phyloP scores from a whole-genome alignment of 495 filamentous ascomycete species.

The Penicillium lividum region DNA sequence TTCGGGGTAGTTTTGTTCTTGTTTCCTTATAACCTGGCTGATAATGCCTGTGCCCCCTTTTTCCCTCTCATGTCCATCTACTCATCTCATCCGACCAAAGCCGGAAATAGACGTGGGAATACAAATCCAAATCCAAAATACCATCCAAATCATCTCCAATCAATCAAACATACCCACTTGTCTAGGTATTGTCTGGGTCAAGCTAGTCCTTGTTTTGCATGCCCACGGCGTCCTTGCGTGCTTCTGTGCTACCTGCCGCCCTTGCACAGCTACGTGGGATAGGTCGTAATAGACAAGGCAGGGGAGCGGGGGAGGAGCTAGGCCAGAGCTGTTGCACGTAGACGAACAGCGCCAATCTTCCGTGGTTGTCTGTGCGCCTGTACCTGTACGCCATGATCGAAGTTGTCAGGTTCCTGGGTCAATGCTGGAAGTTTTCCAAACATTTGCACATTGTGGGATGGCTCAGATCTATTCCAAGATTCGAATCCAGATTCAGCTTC shows the following conservation, averaged over 20 bases:
- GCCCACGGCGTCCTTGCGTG: constrained; percentile 3
- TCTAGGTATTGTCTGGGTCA: background rate
- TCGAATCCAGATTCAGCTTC: background rate
- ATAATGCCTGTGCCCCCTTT: background rate
- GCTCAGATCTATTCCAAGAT: background rate
- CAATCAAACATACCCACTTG: constrained; percentile 1
- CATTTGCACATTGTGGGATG: background rate
- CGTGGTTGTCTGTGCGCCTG: constrained; percentile 5
- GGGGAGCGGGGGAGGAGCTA: background rate
- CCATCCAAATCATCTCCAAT: background rate
- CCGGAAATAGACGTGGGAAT: constrained; percentile 22
- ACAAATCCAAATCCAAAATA: constrained; percentile 7
- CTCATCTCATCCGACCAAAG: constrained; percentile 11
- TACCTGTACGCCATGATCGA: background rate
- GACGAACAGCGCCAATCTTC: constrained; percentile 1
- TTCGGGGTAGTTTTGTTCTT: background rate
- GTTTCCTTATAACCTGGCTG: background rate
- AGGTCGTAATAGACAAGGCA: background rate
- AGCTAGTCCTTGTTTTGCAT: constrained; percentile 4
- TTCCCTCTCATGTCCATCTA: constrained; percentile 17
- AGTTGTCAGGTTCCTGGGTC: constrained; percentile 1
- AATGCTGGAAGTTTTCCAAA: background rate
- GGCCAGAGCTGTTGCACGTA: background rate
- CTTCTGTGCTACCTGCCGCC: background rate
- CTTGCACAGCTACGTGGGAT: background rate